A percentile compares a stretch with the other conserved stretches of the same genome.
phyloP scores from a whole-genome alignment of 2,329 filamentous ascomycete genomes.

The Trichophyton rubrum region DNA sequence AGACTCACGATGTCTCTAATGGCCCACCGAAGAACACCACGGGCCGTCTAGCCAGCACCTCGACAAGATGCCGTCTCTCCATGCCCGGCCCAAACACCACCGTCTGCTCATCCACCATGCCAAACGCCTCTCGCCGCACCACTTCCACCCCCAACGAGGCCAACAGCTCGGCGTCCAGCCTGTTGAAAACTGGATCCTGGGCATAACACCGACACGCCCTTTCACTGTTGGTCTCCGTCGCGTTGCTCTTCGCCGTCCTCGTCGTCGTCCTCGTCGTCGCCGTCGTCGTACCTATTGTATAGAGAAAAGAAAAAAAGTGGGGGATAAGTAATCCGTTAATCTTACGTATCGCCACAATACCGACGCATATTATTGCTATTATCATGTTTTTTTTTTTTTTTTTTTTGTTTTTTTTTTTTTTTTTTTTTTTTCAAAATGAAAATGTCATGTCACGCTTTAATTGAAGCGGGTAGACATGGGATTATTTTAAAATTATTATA shows the following conservation, averaged over 20 bases:
- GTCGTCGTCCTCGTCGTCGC: no score
- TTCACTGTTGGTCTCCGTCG: conserved; percentile 29
- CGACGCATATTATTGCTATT: background rate
- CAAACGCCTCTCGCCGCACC: conserved; percentile 38
- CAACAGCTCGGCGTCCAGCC: conserved; percentile 29
- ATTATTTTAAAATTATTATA: background rate
- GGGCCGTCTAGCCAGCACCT: conserved; percentile 39
- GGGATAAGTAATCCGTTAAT: background rate
- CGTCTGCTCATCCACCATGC: conserved; percentile 36
- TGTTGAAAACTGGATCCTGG: conserved; percentile 41
- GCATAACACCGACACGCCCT: conserved; percentile 36
- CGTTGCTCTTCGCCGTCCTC: no score
- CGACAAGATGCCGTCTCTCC: conserved; percentile 39
- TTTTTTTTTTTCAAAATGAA: no score
- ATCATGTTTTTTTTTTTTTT: no score
- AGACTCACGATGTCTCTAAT: conserved; percentile 17
- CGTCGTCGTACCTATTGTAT: no score
- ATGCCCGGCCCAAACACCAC: conserved; percentile 52
- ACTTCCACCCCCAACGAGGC: conserved; percentile 25
- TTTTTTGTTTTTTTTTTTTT: no score
- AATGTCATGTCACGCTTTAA: no score
- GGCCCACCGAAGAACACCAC: conserved; percentile 46
- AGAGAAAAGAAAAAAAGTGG: no score
- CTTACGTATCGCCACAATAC: background rate
- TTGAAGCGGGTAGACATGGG: background rate